These are phyloP conservation scores for Ophiocordyceps camponoti-rufipedis DNA, from an alignment of 2,329 filamentous ascomycete species.

Conservation along the genomic window DNA sequence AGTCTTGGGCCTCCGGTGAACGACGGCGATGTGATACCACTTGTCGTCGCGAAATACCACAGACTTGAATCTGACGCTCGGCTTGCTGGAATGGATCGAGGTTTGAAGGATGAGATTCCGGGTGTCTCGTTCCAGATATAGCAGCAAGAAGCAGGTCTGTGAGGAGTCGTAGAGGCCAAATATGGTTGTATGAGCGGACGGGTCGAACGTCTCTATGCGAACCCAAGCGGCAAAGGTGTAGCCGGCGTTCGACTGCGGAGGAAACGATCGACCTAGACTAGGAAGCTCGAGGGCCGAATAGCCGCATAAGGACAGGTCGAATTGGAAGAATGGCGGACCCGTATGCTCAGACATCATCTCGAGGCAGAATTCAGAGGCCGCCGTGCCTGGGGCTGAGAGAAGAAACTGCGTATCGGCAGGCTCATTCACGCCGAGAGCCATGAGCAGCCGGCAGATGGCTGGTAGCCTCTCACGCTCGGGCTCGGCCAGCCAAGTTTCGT, in stretches of 20 bases:
- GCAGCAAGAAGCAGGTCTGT: constrained; percentile 83
- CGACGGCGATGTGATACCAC: constrained; percentile 90
- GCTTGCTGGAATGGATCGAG: constrained; percentile 67
- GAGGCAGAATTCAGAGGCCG: constrained; percentile 50
- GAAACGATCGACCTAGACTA: constrained; percentile 71
- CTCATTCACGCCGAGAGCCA: constrained; percentile 57
- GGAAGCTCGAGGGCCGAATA: constrained; percentile 82
- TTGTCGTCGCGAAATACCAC: constrained; percentile 53
- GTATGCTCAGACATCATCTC: constrained; percentile 57
- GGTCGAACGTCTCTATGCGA: constrained; percentile 72
- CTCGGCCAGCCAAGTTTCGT: constrained; percentile 26
- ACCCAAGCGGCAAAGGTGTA: constrained; percentile 89
- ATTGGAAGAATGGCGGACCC: constrained; percentile 74
- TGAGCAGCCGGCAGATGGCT: constrained; percentile 49
- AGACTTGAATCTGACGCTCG: constrained; percentile 86
- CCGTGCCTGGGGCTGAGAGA: constrained; percentile 29
- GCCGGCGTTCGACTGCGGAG: constrained; percentile 58
- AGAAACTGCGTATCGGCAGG: constrained; percentile 74
- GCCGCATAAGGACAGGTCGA: constrained; percentile 76
- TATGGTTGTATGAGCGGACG: constrained; percentile 73
- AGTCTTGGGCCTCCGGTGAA: constrained; percentile 63
- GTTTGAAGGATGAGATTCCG: constrained; percentile 92
- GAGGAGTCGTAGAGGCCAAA: constrained; percentile 88
- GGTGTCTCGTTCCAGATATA: constrained; percentile 86
- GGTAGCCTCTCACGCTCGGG: constrained; percentile 42